These are phyloP conservation scores for Myriosclerotinia scirpicola DNA, from an alignment of 2,329 filamentous ascomycete genomes.

Conservation along the genomic window DNA sequence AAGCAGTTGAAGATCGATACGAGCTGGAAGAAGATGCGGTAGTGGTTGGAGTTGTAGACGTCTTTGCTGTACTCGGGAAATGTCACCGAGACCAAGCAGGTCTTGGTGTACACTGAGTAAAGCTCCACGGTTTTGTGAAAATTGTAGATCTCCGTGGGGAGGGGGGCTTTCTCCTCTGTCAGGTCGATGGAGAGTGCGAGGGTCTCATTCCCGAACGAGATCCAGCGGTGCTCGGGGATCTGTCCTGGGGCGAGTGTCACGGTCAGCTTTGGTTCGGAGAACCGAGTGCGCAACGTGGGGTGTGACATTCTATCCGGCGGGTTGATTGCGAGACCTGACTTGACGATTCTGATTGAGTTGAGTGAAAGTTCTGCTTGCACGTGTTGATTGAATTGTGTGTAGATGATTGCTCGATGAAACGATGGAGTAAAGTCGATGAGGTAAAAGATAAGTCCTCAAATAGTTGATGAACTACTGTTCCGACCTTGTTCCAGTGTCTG, in stretches of 20 bases:
- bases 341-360: conserved; percentile 3
- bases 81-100: background rate
- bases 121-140: background rate
- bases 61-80: background rate
- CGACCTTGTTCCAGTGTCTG: background rate
- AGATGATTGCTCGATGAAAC: background rate
- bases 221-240: conserved; percentile 1
- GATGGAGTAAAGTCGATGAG: background rate
- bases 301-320: background rate
- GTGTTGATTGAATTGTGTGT: background rate
- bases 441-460: background rate
- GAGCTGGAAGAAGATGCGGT: background rate
- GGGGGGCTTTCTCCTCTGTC: background rate
- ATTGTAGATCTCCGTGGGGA: background rate
- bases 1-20: background rate
- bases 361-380: background rate
- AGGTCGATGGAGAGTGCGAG: conserved; percentile 4
- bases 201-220: background rate
- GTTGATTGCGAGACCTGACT: background rate
- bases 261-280: background rate
- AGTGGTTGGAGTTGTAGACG: background rate
- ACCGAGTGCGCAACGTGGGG: background rate
- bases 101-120: conserved; percentile 5
- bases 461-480: background rate
- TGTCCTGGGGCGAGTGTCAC: background rate